These are phyloP conservation scores for Phragmites australis DNA, from an alignment of 176 grass and related monocot species.

Conservation along the genomic window DNA sequence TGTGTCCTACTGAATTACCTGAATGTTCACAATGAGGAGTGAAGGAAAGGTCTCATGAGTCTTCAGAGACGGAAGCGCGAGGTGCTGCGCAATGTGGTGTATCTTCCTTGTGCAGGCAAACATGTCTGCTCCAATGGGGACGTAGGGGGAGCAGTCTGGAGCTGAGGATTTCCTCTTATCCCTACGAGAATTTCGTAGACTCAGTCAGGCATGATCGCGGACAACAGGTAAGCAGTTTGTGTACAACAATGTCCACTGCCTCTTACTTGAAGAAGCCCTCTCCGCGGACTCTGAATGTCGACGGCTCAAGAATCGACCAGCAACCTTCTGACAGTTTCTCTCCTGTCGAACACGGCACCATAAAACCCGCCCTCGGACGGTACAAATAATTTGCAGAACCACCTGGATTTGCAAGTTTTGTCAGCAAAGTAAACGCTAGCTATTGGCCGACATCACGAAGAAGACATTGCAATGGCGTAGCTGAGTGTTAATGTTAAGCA, in stretches of 20 bases:
- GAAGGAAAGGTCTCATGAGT: slow-evolving; percentile 68
- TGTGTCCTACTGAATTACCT: slow-evolving; percentile 52
- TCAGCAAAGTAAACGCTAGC: slow-evolving; percentile 13
- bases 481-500: neutral
- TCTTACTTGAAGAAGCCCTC: slow-evolving; percentile 82
- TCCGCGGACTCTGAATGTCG: slow-evolving; percentile 73
- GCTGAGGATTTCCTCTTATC: slow-evolving; percentile 83
- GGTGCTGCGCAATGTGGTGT: slow-evolving; percentile 84
- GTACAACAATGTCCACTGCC: neutral
- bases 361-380: slow-evolving; percentile 65
- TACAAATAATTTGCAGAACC: slow-evolving; percentile 73
- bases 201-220: slow-evolving; percentile 16
- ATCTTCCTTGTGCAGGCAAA: slow-evolving; percentile 71
- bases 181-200: slow-evolving; percentile 40
- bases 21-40: slow-evolving; percentile 88
- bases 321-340: slow-evolving; percentile 63
- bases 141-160: slow-evolving; percentile 64
- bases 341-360: slow-evolving; percentile 50
- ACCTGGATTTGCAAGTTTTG: slow-evolving; percentile 41
- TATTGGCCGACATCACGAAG: neutral
- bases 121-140: slow-evolving; percentile 82
- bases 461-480: neutral
- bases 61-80: slow-evolving; percentile 65
- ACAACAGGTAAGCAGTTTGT: neutral
- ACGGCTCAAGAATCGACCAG: slow-evolving; percentile 87